These are phyloP conservation scores for Fusarium sulawesiense DNA, from an alignment of 2,329 filamentous ascomycete genomes.

Conservation along the genomic window DNA sequence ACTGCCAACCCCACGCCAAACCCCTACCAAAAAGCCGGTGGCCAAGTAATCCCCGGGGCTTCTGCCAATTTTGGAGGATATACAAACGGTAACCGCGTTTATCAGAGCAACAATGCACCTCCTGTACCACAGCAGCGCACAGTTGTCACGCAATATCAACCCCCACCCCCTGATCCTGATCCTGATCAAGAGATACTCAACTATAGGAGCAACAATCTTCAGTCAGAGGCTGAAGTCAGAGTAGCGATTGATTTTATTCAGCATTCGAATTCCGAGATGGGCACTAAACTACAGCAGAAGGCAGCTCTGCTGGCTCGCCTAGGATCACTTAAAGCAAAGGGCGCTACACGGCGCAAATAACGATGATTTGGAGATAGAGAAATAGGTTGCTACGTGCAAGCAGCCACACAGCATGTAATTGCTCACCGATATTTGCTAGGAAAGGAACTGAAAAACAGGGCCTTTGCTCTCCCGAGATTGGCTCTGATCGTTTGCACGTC, in stretches of 20 bases:
- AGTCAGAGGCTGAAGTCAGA: slow-evolving; percentile 70
- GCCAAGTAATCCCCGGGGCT: slow-evolving; percentile 9
- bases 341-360: slow-evolving; percentile 17
- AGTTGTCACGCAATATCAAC: slow-evolving; percentile 16
- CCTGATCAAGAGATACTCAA: slow-evolving; percentile 14
- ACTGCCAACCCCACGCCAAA: slow-evolving; percentile 13
- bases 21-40: slow-evolving; percentile 16
- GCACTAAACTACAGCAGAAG: slow-evolving; percentile 38
- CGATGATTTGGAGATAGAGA: slow-evolving; percentile 17
- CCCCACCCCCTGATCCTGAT: slow-evolving; percentile 10
- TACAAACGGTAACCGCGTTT: slow-evolving; percentile 29
- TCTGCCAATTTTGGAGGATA: slow-evolving; percentile 21
- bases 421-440: slow-evolving; percentile 13
- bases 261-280: slow-evolving; percentile 38
- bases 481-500: slow-evolving; percentile 18
- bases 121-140: slow-evolving; percentile 11
- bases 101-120: slow-evolving; percentile 5
- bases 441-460: slow-evolving; percentile 3
- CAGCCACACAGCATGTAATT: slow-evolving; percentile 8
- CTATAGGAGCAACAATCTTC: slow-evolving; percentile 58
- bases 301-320: slow-evolving; percentile 38
- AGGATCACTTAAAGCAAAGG: slow-evolving; percentile 23
- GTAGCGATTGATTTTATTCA: slow-evolving; percentile 73
- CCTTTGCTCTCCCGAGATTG: slow-evolving; percentile 21
- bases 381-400: slow-evolving; percentile 18